Evolutionary conservation across 495 filamentous ascomycete genomes (phyloP), one percentile per base, ranked within the genome.

Genomic region (Astrothelium subdiscretum): DNA sequence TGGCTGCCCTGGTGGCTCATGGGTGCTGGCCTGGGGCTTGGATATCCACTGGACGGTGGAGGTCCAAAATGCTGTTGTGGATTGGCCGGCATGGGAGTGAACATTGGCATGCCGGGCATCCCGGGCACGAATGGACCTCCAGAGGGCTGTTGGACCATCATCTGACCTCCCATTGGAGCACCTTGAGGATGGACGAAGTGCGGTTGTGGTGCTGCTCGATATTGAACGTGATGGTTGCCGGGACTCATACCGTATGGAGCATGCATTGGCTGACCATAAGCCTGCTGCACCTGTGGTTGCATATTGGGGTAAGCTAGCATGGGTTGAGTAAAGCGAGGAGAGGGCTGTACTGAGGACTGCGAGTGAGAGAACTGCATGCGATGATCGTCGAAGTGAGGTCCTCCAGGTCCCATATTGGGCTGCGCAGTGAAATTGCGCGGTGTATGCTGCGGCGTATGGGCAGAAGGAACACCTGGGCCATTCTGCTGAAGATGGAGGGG

Each of bases 281-380:
- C 54, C 27, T 68, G 67, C 0, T 81, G 81, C 57, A 92, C 77
- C 71, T 89, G 88, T 13, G 79, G 81, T 31, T 82, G 82, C 31
- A 65, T 66, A 8, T 82, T 80, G 27, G 78, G 80, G 66, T 88
- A 92, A 38, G 86, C 84, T 70, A 91, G 81, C 35, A 83, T 80
- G 13, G 81, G 79, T 57, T 81, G 85, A 58, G 83, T 83, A 70
- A 91, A 80, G 38, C 91, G 82, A 31, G 92, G 91, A 8, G 92
- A 95, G 3, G 85, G 86, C 65, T 82, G 83, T 1, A 90, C 87
- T 61, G 91, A 87, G 0, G 86, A 87, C 22, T 86, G 85, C 32
- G 86, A 90, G 1, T 86, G 86, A 42, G 89, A 89, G 71, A 91
- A 81, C 64, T 87, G 85, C 89, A 96, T 94, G 59, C 89, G 83